These are phyloP conservation scores for Sicyos edulis DNA, from an alignment of 306 rosid species.

Conservation along the genomic window DNA sequence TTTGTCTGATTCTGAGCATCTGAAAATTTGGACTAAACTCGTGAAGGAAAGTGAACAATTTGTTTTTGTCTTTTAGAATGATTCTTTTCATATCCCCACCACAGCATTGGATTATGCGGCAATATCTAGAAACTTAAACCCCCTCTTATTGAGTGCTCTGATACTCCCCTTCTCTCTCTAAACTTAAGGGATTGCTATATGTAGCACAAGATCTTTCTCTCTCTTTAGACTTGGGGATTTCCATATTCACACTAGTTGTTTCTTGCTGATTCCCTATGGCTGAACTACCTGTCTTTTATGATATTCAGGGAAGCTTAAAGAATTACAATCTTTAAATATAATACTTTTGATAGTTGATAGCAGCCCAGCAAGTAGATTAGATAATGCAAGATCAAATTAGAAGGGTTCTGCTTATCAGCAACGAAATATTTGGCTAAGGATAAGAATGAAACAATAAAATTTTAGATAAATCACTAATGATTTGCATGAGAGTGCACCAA, in stretches of 20 bases:
- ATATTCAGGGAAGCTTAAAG: neutral
- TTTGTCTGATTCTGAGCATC: conserved; percentile 21
- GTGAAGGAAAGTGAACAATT: conserved; percentile 11
- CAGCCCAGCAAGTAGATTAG: neutral
- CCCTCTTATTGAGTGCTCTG: conserved; percentile 15
- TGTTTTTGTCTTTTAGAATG: conserved; percentile 8
- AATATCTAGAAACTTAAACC: conserved; percentile 13
- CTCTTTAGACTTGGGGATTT: neutral
- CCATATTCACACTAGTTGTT: neutral
- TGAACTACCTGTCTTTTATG: neutral
- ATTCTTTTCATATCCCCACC: conserved; percentile 21
- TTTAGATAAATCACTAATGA: conserved; percentile 16
- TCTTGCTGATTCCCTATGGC: neutral
- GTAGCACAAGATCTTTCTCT: conserved; percentile 9
- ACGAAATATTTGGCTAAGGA: conserved; percentile 1
- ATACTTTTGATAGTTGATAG: neutral
- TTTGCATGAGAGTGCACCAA: conserved; percentile 8
- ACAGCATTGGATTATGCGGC: neutral
- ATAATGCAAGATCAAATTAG: neutral
- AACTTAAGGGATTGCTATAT: conserved; percentile 13
- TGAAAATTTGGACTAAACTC: conserved; percentile 17
- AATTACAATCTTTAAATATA: neutral
- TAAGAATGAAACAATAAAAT: neutral
- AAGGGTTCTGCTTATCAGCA: neutral
- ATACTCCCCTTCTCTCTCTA: neutral